Evolutionary conservation across 2,329 filamentous ascomycete genomes (phyloP).

Genomic region (Xylaria polymorpha): DNA sequence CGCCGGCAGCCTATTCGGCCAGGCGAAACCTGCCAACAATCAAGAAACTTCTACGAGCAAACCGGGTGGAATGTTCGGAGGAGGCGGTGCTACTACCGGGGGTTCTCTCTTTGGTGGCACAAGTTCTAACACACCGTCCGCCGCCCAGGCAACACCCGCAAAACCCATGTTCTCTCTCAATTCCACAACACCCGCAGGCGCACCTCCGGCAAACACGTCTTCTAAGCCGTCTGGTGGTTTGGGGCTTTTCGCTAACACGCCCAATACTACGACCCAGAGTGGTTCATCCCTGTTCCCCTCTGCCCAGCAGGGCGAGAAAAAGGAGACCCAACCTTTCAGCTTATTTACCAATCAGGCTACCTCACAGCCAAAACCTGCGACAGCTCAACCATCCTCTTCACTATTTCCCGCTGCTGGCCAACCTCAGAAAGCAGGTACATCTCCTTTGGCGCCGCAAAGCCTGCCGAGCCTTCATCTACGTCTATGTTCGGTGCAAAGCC

Average conservation of each 20-base stretch:
- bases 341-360: conserved; percentile 40
- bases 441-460: conserved; percentile 44
- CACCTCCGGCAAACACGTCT: conserved; percentile 57
- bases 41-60: conserved; percentile 42
- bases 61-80: conserved; percentile 44
- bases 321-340: conserved; percentile 37
- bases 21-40: conserved; percentile 40
- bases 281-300: conserved; percentile 54
- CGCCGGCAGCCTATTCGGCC: conserved; percentile 47
- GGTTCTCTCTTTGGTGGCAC: conserved; percentile 43
- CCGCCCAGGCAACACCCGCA: conserved; percentile 55
- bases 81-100: conserved; percentile 36
- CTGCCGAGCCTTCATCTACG: conserved; percentile 39
- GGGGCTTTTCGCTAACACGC: conserved; percentile 45
- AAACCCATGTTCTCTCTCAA: conserved; percentile 61
- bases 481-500: conserved; percentile 45
- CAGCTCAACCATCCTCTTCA: conserved; percentile 47
- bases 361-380: conserved; percentile 42
- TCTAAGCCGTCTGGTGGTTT: conserved; percentile 46
- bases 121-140: conserved; percentile 39
- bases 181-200: conserved; percentile 67
- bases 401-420: conserved; percentile 40
- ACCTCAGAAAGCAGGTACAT: conserved; percentile 36
- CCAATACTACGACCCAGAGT: conserved; percentile 36
- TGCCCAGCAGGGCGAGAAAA: conserved; percentile 53